Conservation (phyloP, 202 grass and related monocot species). For the Cymbopogon flexuosus region DNA sequence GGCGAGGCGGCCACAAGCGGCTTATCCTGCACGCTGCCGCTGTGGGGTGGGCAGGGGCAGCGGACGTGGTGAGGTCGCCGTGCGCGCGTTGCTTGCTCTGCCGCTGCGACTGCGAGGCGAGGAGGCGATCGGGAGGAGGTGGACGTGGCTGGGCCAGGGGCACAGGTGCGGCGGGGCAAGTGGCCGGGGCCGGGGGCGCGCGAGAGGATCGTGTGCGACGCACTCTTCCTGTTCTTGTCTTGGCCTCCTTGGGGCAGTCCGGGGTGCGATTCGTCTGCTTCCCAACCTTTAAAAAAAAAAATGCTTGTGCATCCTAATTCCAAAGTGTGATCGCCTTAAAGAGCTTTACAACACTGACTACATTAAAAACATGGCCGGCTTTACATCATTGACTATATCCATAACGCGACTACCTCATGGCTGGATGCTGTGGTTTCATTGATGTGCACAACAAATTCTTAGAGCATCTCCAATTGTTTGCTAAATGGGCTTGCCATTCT, state of each 20-base stretch:
- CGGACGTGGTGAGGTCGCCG: not conserved
- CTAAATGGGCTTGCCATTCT: too few species aligned
- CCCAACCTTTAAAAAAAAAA: not conserved
- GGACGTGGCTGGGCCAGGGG: conserved; percentile 25
- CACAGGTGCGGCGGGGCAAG: not conserved
- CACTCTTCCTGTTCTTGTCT: too few species aligned
- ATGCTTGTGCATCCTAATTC: too few species aligned
- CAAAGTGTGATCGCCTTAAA: too few species aligned
- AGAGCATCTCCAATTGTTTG: too few species aligned
- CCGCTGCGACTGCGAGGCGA: too few species aligned
- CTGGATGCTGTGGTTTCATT: too few species aligned
- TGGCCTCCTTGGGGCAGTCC: not conserved
- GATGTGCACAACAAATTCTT: too few species aligned
- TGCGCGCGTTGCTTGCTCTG: not conserved
- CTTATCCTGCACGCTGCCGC: conserved; percentile 35
- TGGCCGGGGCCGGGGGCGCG: not conserved
- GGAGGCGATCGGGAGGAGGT: not conserved
- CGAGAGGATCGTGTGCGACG: not conserved
- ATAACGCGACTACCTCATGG: too few species aligned
- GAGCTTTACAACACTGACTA: not conserved
- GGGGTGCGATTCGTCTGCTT: not conserved
- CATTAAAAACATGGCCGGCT: too few species aligned
- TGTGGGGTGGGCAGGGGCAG: conserved; percentile 2
- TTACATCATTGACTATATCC: too few species aligned
- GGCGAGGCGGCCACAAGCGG: conserved; percentile 40